These are phyloP conservation scores for Geotrichum restrictum DNA, from an alignment of 1,139 yeast genomes.

Conservation along the genomic window DNA sequence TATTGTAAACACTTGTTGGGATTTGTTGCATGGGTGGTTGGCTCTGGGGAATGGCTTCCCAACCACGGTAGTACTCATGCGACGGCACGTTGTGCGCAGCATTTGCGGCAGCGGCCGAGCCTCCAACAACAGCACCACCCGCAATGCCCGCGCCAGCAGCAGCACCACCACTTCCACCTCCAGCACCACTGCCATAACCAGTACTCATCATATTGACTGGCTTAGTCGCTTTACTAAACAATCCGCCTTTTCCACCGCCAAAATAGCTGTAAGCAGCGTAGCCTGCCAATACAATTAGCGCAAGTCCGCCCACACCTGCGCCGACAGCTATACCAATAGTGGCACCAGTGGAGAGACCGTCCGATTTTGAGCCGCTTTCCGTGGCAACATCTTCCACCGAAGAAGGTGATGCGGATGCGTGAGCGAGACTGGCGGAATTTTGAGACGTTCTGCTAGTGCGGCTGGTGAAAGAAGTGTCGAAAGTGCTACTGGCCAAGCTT, in stretches of 20 bases:
- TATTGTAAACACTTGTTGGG: neutral
- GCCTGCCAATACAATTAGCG: constrained; percentile 8
- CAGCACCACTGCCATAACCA: too few species aligned
- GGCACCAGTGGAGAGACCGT: constrained; percentile 22
- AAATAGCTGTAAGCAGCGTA: neutral
- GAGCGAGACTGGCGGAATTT: neutral
- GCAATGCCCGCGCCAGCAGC: neutral
- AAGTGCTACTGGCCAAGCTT: neutral
- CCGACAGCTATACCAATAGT: constrained; percentile 25
- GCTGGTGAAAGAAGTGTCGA: neutral
- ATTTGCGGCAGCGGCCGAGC: neutral
- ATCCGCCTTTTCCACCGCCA: neutral
- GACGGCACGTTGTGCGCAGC: neutral
- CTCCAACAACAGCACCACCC: neutral
- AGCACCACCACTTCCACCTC: neutral
- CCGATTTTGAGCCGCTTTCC: neutral
- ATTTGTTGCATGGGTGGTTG: constrained; percentile 6
- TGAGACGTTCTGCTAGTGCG: neutral
- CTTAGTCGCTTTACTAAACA: neutral
- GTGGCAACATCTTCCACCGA: neutral
- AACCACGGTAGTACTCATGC: neutral
- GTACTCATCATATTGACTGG: neutral
- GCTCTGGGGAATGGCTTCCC: neutral
- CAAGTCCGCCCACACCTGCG: constrained; percentile 22
- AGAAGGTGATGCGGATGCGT: neutral